Evolutionary conservation across 108 stramenopile genomes (phyloP).

Genomic region (Nitzschia sp.): DNA sequence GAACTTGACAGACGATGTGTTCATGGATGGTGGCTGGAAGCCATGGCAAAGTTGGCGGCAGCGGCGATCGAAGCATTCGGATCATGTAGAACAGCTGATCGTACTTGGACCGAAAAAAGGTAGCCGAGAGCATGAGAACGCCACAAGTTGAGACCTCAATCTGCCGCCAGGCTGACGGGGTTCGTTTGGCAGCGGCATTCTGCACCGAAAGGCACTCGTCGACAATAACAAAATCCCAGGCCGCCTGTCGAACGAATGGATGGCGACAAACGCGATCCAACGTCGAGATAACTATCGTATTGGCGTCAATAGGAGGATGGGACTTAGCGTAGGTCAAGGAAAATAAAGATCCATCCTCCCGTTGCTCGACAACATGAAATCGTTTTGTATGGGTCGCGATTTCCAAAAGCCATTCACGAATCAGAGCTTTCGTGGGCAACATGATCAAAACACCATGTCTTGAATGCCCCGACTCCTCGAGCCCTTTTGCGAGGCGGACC

Average conservation of each 20-base stretch:
- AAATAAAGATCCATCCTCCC: slow-evolving; percentile 1
- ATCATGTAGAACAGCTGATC: slow-evolving; percentile 9
- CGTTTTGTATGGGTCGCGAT: background rate
- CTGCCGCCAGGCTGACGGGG: background rate
- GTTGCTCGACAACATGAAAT: slow-evolving; percentile 5
- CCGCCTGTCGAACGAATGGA: background rate
- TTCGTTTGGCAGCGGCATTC: background rate
- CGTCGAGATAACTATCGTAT: background rate
- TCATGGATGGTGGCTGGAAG: slow-evolving; percentile 7
- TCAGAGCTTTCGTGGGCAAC: slow-evolving; percentile 4
- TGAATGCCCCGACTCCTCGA: background rate
- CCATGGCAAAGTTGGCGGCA: slow-evolving; percentile 1
- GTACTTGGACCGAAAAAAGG: slow-evolving; percentile 4
- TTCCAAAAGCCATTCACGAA: slow-evolving; percentile 1
- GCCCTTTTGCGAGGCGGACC: background rate
- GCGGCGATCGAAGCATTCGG: slow-evolving; percentile 7
- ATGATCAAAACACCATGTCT: slow-evolving; percentile 1
- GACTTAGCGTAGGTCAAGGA: background rate
- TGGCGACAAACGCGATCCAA: slow-evolving; percentile 5
- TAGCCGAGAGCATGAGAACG: slow-evolving; percentile 1
- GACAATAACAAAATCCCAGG: slow-evolving; percentile 4
- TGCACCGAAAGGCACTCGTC: slow-evolving; percentile 7
- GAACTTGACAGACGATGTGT: slow-evolving; percentile 3
- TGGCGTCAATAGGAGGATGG: slow-evolving; percentile 1
- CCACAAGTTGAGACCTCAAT: background rate